Conservation (phyloP, 108 stramenopile genomes). For the Heterococcus sp. region DNA sequence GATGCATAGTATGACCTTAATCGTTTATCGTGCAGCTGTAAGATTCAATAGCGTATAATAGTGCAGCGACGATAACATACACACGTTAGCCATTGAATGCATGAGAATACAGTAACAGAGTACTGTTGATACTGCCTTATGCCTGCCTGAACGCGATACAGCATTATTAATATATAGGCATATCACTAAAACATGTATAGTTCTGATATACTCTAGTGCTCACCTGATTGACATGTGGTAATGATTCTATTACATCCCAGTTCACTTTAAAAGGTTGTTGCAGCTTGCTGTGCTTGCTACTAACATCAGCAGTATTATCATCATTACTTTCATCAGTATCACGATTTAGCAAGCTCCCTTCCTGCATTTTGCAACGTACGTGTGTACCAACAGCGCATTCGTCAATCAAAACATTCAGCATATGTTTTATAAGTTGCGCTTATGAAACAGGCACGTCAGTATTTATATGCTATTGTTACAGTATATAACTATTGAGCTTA, state of each 20-base stretch:
- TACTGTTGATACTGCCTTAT: neutral
- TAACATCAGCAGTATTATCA: neutral
- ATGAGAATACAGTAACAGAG: no score
- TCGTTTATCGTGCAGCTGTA: conserved; percentile 1
- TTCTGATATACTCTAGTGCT: neutral
- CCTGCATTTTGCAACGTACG: neutral
- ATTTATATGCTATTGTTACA: neutral
- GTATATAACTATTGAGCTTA: neutral
- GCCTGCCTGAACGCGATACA: neutral
- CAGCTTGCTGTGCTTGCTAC: neutral
- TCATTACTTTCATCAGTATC: neutral
- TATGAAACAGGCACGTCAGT: neutral
- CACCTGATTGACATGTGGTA: neutral
- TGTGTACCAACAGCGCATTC: neutral
- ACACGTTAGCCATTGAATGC: no score
- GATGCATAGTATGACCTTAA: conserved; percentile 24
- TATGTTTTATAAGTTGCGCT: neutral
- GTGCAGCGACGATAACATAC: neutral
- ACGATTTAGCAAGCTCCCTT: neutral
- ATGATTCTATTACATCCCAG: conserved; percentile 19
- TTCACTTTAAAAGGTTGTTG: conserved; percentile 1
- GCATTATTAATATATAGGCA: neutral
- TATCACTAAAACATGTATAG: neutral
- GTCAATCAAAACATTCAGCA: neutral
- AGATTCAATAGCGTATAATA: neutral